phyloP scores from a whole-genome alignment of 148 eudicot species.

The Vaccinium corymbosum region DNA sequence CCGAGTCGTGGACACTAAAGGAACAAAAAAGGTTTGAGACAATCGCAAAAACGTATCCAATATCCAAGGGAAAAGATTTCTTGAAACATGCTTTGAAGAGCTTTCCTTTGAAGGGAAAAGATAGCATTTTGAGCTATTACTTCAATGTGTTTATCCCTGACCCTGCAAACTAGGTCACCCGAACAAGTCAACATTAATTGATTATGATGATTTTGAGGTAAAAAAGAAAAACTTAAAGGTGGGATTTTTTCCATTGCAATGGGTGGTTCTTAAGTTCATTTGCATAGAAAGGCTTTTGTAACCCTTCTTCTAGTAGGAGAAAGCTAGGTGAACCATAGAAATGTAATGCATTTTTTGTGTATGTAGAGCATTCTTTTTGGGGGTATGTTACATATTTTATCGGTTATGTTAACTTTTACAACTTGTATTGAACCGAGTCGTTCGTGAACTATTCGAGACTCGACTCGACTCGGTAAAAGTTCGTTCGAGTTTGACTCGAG shows the following conservation, averaged over 20 bases:
- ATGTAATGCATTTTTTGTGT: not conserved
- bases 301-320: not conserved
- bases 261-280: not conserved
- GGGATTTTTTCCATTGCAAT: not conserved
- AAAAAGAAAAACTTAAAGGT: not conserved
- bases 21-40: slow-evolving; percentile 26
- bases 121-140: slow-evolving; percentile 23
- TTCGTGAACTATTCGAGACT: too few relatives aligned
- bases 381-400: not conserved
- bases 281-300: not conserved
- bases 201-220: slow-evolving; percentile 21
- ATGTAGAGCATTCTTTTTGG: not conserved
- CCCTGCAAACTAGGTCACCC: slow-evolving; percentile 10
- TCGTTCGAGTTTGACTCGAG: too few relatives aligned
- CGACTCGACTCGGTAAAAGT: too few relatives aligned
- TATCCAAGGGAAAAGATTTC: too few relatives aligned
- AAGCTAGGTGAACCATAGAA: not conserved
- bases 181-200: slow-evolving; percentile 16
- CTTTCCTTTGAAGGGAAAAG: not conserved
- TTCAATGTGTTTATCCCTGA: slow-evolving; percentile 37
- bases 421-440: too few relatives aligned
- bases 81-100: too few relatives aligned
- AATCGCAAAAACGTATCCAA: slow-evolving; percentile 22
- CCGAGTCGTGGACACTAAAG: slow-evolving; percentile 30
- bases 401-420: too few relatives aligned